phyloP scores from a whole-genome alignment of 1,139 yeast species.

The Kodamaea derodonti region DNA sequence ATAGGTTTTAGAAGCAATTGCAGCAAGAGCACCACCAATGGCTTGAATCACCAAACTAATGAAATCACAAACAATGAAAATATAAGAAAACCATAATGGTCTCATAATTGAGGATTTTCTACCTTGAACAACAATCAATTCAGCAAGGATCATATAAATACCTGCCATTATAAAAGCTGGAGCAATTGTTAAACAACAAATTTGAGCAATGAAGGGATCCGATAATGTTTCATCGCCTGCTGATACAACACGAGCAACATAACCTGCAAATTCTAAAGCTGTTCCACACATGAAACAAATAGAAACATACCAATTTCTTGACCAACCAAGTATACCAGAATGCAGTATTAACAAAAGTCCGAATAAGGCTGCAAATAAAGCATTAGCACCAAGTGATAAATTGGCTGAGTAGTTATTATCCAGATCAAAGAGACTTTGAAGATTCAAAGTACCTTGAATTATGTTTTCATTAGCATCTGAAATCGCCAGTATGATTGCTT shows the following conservation, averaged over 20 bases:
- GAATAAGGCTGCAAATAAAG: conserved; percentile 22
- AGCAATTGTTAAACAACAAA: conserved; percentile 33
- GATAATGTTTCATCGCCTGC: conserved; percentile 16
- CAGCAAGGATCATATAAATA: conserved; percentile 58
- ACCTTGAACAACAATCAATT: conserved; percentile 24
- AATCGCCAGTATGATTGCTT: no score
- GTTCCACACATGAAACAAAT: conserved; percentile 16
- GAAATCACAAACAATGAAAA: conserved; percentile 33
- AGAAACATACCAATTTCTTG: conserved; percentile 15
- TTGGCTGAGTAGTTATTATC: conserved; percentile 18
- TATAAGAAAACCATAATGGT: conserved; percentile 34
- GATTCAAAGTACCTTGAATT: conserved; percentile 27
- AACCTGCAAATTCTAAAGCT: conserved; percentile 22
- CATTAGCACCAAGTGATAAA: conserved; percentile 4
- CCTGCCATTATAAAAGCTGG: conserved; percentile 81
- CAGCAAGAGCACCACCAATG: conserved; percentile 36
- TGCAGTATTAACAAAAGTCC: conserved; percentile 16
- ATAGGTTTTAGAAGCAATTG: conserved; percentile 17
- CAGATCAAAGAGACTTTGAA: conserved; percentile 23
- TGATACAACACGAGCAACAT: conserved; percentile 17
- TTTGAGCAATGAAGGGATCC: conserved; percentile 28
- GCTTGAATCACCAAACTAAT: conserved; percentile 34
- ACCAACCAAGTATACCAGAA: conserved; percentile 4
- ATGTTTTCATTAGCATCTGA: conserved; percentile 15
- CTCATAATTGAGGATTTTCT: conserved; percentile 21